These are phyloP conservation scores for Nissolia schottii DNA, from an alignment of 306 rosid genomes.

Conservation along the genomic window DNA sequence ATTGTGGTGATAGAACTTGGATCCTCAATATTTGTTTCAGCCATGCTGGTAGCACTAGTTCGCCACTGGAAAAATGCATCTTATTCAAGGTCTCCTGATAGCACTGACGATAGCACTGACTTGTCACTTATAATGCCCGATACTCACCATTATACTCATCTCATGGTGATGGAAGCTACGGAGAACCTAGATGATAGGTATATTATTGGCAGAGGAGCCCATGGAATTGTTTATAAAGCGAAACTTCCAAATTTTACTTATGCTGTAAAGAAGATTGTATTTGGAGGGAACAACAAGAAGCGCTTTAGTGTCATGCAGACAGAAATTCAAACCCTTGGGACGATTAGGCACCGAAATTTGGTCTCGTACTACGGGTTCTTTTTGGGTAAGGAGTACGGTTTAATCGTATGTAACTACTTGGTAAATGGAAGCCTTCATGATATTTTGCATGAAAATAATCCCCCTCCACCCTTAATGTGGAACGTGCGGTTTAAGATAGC, in stretches of 20 bases:
- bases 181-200: conserved; percentile 37
- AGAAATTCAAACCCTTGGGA: conserved; percentile 34
- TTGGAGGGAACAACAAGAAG: conserved; percentile 24
- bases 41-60: conserved; percentile 11
- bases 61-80: neutral
- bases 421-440: conserved; percentile 71
- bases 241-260: conserved; percentile 16
- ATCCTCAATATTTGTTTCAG: conserved; percentile 22
- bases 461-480: conserved; percentile 47
- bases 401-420: conserved; percentile 49
- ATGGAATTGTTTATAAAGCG: conserved; percentile 64
- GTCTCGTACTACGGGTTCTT: conserved; percentile 43
- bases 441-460: conserved; percentile 43
- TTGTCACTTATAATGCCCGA: too few relatives aligned
- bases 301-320: neutral
- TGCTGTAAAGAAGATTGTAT: conserved; percentile 56
- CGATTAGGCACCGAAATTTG: conserved; percentile 54
- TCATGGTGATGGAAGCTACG: conserved; percentile 44
- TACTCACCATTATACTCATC: conserved; percentile 27
- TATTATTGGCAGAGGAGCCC: conserved; percentile 67
- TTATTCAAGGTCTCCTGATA: neutral
- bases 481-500: conserved; percentile 48
- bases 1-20: conserved; percentile 50
- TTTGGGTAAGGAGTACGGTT: conserved; percentile 40
- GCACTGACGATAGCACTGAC: too few relatives aligned